phyloP scores from a whole-genome alignment of 2,329 filamentous ascomycete species.

The Penicillium nordicum region DNA sequence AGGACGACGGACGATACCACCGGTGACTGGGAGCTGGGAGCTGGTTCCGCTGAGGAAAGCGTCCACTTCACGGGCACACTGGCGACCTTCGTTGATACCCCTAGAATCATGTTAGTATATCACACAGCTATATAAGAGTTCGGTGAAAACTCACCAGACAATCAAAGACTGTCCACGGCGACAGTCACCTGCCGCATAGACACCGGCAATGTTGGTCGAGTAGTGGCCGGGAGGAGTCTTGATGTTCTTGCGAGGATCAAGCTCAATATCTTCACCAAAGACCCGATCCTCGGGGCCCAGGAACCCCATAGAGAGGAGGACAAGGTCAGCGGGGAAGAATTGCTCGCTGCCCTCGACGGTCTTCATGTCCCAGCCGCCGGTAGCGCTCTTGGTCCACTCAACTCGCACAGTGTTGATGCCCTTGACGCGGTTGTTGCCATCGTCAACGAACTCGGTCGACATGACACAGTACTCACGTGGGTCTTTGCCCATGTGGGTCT shows the following conservation, averaged over 20 bases:
- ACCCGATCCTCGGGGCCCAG: slow-evolving; percentile 86
- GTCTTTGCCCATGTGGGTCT: slow-evolving; percentile 93
- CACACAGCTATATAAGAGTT: neutral
- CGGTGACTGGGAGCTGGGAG: slow-evolving; percentile 80
- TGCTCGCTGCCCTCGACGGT: slow-evolving; percentile 89
- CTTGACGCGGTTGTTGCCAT: slow-evolving; percentile 82
- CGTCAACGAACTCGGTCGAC: slow-evolving; percentile 93
- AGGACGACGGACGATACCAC: slow-evolving; percentile 83
- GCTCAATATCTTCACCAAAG: slow-evolving; percentile 82
- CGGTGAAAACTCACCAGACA: slow-evolving; percentile 68
- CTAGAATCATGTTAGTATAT: slow-evolving; percentile 38
- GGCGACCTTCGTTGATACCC: slow-evolving; percentile 96
- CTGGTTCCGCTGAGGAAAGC: slow-evolving; percentile 72
- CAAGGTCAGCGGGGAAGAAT: slow-evolving; percentile 93
- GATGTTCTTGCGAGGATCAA: slow-evolving; percentile 90
- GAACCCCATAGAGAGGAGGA: slow-evolving; percentile 96
- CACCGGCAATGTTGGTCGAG: slow-evolving; percentile 78
- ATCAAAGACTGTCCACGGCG: slow-evolving; percentile 92
- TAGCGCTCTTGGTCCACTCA: slow-evolving; percentile 88
- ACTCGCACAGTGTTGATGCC: slow-evolving; percentile 95
- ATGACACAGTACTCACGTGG: slow-evolving; percentile 97
- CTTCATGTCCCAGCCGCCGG: slow-evolving; percentile 98
- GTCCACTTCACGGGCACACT: slow-evolving; percentile 89
- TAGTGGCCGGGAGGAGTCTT: slow-evolving; percentile 89
- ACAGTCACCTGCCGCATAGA: slow-evolving; percentile 94